Percentiles rank a stretch among this genome's conserved stretches.
Conservation (phyloP, 2,329 filamentous ascomycete species). For the Juglanconis sp. region DNA sequence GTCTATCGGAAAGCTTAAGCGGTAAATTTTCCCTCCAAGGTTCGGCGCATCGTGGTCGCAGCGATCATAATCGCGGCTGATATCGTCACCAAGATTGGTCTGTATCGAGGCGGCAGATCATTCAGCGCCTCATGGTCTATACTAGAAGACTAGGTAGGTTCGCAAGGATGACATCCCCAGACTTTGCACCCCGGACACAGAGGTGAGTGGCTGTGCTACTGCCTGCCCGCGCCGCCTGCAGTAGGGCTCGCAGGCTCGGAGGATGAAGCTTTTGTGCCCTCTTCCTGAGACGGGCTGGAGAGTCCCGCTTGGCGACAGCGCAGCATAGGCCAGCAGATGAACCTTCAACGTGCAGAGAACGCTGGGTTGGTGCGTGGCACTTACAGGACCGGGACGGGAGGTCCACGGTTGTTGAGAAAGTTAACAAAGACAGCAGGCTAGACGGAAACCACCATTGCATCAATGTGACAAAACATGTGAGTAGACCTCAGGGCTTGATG, state of each 20-base stretch:
- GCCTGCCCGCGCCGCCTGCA: neutral
- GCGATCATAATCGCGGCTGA: neutral
- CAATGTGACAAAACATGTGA: neutral
- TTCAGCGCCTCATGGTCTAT: neutral
- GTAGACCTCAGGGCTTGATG: neutral
- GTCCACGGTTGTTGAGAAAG: too few relatives aligned
- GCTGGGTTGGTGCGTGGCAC: too few relatives aligned
- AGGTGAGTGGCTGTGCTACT: too few relatives aligned
- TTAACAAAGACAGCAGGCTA: neutral
- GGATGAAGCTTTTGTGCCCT: neutral
- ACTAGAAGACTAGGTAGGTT: neutral
- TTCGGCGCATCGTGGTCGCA: neutral
- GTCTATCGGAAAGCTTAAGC: neutral
- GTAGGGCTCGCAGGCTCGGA: neutral
- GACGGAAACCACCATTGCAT: too few relatives aligned
- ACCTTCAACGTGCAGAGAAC: too few relatives aligned
- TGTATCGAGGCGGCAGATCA: neutral
- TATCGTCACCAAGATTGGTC: neutral
- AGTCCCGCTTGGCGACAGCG: neutral
- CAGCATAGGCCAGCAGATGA: neutral
- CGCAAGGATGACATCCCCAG: neutral
- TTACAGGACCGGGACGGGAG: too few relatives aligned
- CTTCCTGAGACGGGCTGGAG: neutral
- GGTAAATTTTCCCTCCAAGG: neutral
- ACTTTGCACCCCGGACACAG: too few relatives aligned